A percentile compares a stretch with the other conserved stretches of the same genome.
These are phyloP conservation scores for Epithemia pelagica DNA, from an alignment of 108 stramenopile genomes.

Conservation along the genomic window DNA sequence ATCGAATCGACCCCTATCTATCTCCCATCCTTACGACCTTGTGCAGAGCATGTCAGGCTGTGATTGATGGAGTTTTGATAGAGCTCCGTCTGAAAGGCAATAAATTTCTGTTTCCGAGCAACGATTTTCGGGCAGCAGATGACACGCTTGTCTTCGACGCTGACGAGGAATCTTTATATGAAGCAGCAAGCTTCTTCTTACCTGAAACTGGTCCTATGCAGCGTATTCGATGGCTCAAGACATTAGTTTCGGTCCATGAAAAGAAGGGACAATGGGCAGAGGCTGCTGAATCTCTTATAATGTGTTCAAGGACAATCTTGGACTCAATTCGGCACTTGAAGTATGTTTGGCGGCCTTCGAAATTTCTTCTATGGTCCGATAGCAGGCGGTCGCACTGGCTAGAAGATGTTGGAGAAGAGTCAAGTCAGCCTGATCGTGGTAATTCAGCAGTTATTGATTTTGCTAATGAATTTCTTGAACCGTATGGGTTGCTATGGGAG, in stretches of 20 bases:
- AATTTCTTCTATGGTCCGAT: constrained; percentile 70
- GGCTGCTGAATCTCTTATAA: constrained; percentile 71
- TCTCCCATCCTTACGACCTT: constrained; percentile 54
- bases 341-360: constrained; percentile 67
- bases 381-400: constrained; percentile 57
- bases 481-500: constrained; percentile 14
- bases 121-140: not conserved
- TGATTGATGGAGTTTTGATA: constrained; percentile 78
- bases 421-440: constrained; percentile 37
- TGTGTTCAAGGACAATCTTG: constrained; percentile 59
- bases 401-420: constrained; percentile 45
- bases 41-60: constrained; percentile 75
- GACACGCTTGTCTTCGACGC: constrained; percentile 50
- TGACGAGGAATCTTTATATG: constrained; percentile 85
- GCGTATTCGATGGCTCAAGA: constrained; percentile 68
- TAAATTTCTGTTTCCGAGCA: not conserved
- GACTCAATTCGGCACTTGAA: constrained; percentile 58
- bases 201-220: constrained; percentile 65
- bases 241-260: constrained; percentile 60
- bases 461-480: constrained; percentile 67
- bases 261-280: constrained; percentile 77
- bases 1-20: constrained; percentile 72
- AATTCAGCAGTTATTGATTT: constrained; percentile 67
- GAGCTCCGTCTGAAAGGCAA: constrained; percentile 62
- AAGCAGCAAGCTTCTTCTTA: constrained; percentile 73